phyloP scores from a whole-genome alignment of 805 yeast genomes.

The Ogataea pini region DNA sequence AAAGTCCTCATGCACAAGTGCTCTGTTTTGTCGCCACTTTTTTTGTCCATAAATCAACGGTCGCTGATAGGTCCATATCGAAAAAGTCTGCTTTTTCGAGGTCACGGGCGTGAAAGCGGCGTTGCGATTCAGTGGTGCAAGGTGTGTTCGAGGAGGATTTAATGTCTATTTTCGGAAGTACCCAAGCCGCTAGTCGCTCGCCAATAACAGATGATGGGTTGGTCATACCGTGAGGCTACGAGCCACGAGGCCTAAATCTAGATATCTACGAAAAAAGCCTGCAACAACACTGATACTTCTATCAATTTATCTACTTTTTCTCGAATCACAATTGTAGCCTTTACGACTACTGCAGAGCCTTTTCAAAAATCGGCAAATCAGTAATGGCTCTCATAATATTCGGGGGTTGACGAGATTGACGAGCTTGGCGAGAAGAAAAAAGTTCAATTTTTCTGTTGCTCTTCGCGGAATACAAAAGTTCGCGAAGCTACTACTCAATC shows the following conservation, averaged over 20 bases:
- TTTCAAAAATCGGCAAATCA: too few species aligned
- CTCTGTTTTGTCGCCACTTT: not conserved
- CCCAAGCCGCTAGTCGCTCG: not conserved
- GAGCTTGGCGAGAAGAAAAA: not conserved
- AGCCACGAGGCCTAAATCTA: not conserved
- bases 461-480: too few species aligned
- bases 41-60: not conserved
- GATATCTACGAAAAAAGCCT: too few species aligned
- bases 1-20: too few species aligned
- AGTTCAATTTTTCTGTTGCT: not conserved
- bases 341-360: too few species aligned
- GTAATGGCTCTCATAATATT: too few species aligned
- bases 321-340: too few species aligned
- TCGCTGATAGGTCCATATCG: not conserved
- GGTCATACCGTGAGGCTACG: not conserved
- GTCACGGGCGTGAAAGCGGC: not conserved
- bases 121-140: not conserved
- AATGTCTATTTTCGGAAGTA: conserved; percentile 1
- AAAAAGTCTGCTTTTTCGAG: too few species aligned
- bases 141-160: conserved; percentile 1
- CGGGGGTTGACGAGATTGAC: not conserved
- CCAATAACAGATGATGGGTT: not conserved
- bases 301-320: too few species aligned
- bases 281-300: too few species aligned
- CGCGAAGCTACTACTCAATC: not conserved